phyloP scores from a whole-genome alignment of 345 rosid species.

The Gossypium australe region DNA sequence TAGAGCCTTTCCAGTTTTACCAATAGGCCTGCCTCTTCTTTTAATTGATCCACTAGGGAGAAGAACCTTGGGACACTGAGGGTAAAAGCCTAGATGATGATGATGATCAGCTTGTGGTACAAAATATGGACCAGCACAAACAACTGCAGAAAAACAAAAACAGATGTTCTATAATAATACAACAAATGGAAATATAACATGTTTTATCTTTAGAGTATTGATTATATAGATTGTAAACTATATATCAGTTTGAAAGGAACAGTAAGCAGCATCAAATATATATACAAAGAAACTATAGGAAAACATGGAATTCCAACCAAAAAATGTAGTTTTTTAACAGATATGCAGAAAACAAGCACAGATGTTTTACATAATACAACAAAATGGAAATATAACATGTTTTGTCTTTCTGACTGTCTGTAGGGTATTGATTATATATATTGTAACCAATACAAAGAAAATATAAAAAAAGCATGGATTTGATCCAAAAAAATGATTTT shows the following conservation, averaged over 20 bases:
- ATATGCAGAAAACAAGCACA: too few species aligned
- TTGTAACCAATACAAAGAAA: too few species aligned
- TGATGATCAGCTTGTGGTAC: conserved; percentile 27
- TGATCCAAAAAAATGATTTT: not conserved
- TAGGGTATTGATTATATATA: too few species aligned
- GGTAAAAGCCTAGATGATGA: conserved; percentile 26
- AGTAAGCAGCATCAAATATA: not conserved
- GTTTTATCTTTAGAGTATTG: not conserved
- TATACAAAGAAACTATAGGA: too few species aligned
- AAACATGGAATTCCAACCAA: too few species aligned
- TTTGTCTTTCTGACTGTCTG: too few species aligned
- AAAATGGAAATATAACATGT: too few species aligned
- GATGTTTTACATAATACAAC: too few species aligned
- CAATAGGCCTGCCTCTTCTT: conserved; percentile 20
- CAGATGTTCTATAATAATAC: not conserved
- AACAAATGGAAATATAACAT: not conserved
- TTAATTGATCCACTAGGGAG: conserved; percentile 24
- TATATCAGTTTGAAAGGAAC: not conserved
- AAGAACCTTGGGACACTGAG: conserved; percentile 27
- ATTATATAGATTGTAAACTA: not conserved
- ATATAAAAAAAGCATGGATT: not conserved
- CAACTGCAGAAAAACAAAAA: conserved; percentile 18
- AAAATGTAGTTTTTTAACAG: too few species aligned
- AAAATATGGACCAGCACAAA: conserved; percentile 31
- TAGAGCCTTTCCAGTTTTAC: conserved; percentile 14